Percentiles rank a stretch among this genome's conserved stretches.
These are phyloP conservation scores for Tanacetum coccineum DNA, from an alignment of 129 eudicot genomes.

Conservation along the genomic window DNA sequence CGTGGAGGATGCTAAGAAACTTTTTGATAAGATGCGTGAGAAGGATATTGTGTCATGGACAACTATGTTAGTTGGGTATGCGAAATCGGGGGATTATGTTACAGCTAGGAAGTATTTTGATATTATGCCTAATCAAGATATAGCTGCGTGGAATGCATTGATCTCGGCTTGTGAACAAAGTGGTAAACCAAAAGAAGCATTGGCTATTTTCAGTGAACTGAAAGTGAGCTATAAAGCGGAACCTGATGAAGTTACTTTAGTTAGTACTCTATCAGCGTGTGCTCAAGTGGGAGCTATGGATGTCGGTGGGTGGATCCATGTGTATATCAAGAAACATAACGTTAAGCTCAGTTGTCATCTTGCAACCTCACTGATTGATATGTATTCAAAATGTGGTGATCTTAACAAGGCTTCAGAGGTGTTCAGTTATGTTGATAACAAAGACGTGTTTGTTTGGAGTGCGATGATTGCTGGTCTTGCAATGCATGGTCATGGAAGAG, in stretches of 20 bases:
- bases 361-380: conserved; percentile 54
- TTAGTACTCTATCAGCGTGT: conserved; percentile 63
- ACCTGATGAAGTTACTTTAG: conserved; percentile 58
- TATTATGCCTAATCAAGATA: conserved; percentile 53
- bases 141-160: conserved; percentile 76
- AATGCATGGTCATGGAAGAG: conserved; percentile 72
- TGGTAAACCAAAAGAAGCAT: conserved; percentile 67
- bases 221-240: conserved; percentile 34
- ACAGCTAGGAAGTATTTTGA: conserved; percentile 52
- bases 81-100: conserved; percentile 44
- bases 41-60: conserved; percentile 71
- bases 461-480: conserved; percentile 80
- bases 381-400: conserved; percentile 84
- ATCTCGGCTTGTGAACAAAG: conserved; percentile 64
- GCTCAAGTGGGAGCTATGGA: conserved; percentile 67
- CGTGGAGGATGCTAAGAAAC: conserved; percentile 41
- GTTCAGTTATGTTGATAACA: conserved; percentile 36
- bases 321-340: conserved; percentile 51
- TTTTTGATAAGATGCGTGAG: conserved; percentile 53
- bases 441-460: conserved; percentile 71
- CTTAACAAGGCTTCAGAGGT: conserved; percentile 64
- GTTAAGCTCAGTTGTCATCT: conserved; percentile 43
- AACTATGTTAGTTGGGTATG: conserved; percentile 65
- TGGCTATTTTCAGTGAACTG: conserved; percentile 58
- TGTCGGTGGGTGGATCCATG: conserved; percentile 66